Base-by-base conservation (phyloP, 148 eudicot species). In the Simmondsia chinensis region DNA sequence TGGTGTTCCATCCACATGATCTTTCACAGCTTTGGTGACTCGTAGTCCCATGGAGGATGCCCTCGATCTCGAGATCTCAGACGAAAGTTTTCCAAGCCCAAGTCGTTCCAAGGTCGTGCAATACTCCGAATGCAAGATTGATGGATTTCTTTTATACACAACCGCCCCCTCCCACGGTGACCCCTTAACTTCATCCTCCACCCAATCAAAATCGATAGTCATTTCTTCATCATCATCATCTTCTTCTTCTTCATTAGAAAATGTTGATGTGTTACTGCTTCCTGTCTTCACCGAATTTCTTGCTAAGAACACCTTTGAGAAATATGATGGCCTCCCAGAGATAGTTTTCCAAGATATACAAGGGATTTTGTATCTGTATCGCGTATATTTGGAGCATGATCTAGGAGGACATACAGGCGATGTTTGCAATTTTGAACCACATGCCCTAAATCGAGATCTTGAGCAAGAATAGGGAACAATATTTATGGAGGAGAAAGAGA, bases 161-260 rank as follows among this genome's bases (percentile, higher is more conserved):
- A 91, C 50, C 9, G 94, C 89, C 23, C 89, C 89, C 70, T 86
- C 94, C 99, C 99, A 91, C 13, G 93, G 94, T 7, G 73, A 59
- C 10, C 61, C 79, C 42, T 61, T 67, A 21, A 77, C 74, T 4
- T 62, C 66, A 13, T 33, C 75, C 35, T 62, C 69, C 27, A 28
- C 64, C 31, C 43, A 52, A 57, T 69, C 69, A 14, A 57, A 52
- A 42, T 47, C 69, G 5, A 39, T 23, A 5, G 52, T 7, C 20
- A 1, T 36, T 11, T 42, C 64, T 21, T 67, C 65, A 11, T 49
- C 74, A 20, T 54, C 60, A n/a, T 52, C 68, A 51, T 23, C 30
- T 2, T 34, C 69, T 39, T 20, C 59, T 9, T 39, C 30, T 12
- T 17, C 20, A 20, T 51, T 64, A 20, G 22, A 20, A n/a, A 34